A percentile compares a stretch with the other conserved stretches of the same genome.
Conservation (phyloP, 2,329 filamentous ascomycete genomes). For the Uncinocarpus reesii region DNA sequence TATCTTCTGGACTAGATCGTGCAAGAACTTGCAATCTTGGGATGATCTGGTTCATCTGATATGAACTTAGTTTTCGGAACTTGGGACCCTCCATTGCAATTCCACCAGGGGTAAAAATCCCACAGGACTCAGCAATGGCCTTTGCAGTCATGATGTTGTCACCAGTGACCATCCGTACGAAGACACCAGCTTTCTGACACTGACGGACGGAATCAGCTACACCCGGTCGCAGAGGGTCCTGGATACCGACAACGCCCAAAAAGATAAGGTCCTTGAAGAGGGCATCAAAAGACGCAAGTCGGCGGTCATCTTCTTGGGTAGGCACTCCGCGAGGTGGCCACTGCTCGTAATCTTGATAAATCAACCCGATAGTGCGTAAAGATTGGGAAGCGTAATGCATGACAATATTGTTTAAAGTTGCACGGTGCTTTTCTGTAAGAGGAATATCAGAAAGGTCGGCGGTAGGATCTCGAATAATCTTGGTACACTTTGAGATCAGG, state of each 20-base stretch:
- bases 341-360: conserved; percentile 60
- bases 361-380: conserved; percentile 64
- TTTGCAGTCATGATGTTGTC: conserved; percentile 63
- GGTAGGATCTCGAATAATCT: conserved; percentile 24
- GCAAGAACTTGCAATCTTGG: conserved; percentile 54
- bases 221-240: conserved; percentile 60
- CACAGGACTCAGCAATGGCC: conserved; percentile 63
- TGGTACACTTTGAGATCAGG: conserved; percentile 32
- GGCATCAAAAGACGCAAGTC: conserved; percentile 55
- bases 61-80: conserved; percentile 52
- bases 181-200: conserved; percentile 58
- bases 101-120: conserved; percentile 51
- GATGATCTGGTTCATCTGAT: conserved; percentile 49
- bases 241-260: conserved; percentile 61
- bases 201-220: conserved; percentile 57
- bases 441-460: conserved; percentile 19
- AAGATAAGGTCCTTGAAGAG: conserved; percentile 64
- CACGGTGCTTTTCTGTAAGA: conserved; percentile 23
- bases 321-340: conserved; percentile 53
- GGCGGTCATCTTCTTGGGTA: conserved; percentile 50
- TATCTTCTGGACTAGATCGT: conserved; percentile 57
- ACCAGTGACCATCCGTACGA: conserved; percentile 63
- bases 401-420: conserved; percentile 27
- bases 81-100: conserved; percentile 59
- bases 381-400: conserved; percentile 44